A percentile compares a stretch with the other conserved stretches of the same genome.
Conservation (phyloP, 208 protist genomes). For the Trypanosoma theileri region DNA sequence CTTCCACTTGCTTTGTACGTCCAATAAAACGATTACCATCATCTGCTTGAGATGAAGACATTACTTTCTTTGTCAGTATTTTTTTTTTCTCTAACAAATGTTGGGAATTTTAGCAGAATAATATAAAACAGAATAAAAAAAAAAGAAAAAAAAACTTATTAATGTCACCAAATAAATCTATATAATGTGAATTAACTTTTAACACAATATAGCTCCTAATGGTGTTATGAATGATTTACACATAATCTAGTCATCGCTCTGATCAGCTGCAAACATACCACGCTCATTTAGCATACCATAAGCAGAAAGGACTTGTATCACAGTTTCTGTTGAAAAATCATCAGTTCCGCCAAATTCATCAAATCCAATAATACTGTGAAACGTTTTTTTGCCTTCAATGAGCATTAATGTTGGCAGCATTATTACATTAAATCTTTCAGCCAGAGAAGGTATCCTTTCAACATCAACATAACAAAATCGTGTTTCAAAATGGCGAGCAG, state of each 20-base stretch:
- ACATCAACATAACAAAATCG: slow-evolving; percentile 89
- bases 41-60: slow-evolving; percentile 31
- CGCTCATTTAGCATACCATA: slow-evolving; percentile 90
- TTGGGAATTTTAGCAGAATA: background rate
- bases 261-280: slow-evolving; percentile 89
- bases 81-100: background rate
- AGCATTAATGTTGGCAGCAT: slow-evolving; percentile 93
- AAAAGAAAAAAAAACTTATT: too few relatives aligned
- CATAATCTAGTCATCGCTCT: slow-evolving; percentile 55
- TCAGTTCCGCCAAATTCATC: slow-evolving; percentile 91
- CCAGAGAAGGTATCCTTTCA: slow-evolving; percentile 82
- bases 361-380: slow-evolving; percentile 93
- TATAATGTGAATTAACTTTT: too few relatives aligned
- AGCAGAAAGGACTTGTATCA: slow-evolving; percentile 61
- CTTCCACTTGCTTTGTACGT: slow-evolving; percentile 44
- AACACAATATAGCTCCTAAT: too few relatives aligned
- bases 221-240: slow-evolving; percentile 3
- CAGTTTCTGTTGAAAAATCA: slow-evolving; percentile 80
- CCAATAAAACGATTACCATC: slow-evolving; percentile 41
- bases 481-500: slow-evolving; percentile 83
- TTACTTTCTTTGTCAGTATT: slow-evolving; percentile 13
- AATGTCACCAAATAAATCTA: too few relatives aligned
- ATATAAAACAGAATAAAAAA: too few relatives aligned
- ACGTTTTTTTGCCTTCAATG: slow-evolving; percentile 86
- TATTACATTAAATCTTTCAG: slow-evolving; percentile 88